Conservation (phyloP, 164 flowering plant species). For the Santalum album region DNA sequence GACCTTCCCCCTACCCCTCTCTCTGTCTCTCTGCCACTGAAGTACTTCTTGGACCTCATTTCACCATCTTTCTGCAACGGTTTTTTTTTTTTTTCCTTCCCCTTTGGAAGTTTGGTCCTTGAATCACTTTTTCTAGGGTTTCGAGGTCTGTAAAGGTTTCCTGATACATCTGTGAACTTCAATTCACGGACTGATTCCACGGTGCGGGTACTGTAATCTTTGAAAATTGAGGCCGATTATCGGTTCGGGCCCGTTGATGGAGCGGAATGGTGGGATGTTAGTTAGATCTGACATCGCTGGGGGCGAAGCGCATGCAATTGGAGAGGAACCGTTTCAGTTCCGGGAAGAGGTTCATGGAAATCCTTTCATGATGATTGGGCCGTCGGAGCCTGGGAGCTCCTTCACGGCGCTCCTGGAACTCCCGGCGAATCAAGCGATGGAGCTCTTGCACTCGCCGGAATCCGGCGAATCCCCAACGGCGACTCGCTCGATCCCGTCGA, state of each 20-base stretch:
- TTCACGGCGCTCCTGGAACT: slow-evolving; percentile 84
- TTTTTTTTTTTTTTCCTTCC: too few species aligned
- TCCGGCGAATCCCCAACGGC: slow-evolving; percentile 9
- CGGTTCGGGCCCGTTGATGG: slow-evolving; percentile 15
- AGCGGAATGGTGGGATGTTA: slow-evolving; percentile 7
- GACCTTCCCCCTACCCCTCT: neutral
- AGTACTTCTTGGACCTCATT: neutral
- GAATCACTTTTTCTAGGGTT: too few species aligned
- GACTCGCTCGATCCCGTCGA: slow-evolving; percentile 26
- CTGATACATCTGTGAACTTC: too few species aligned
- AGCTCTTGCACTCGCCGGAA: slow-evolving; percentile 49
- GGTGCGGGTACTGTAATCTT: too few species aligned
- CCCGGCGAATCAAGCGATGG: slow-evolving; percentile 57
- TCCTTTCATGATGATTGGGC: slow-evolving; percentile 17
- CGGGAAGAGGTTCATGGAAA: slow-evolving; percentile 30
- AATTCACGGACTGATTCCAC: too few species aligned
- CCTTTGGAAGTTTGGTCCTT: too few species aligned
- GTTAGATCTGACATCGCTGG: slow-evolving; percentile 19
- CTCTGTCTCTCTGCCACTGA: neutral
- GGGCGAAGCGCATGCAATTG: slow-evolving; percentile 6
- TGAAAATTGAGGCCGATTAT: too few species aligned
- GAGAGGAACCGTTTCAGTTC: slow-evolving; percentile 21
- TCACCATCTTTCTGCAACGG: neutral
- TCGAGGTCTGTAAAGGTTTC: too few species aligned
- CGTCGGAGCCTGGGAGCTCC: slow-evolving; percentile 43